A percentile compares a stretch with the other conserved stretches of the same genome.
phyloP scores from a whole-genome alignment of 2,329 filamentous ascomycete genomes.

The Colletotrichum sp. region DNA sequence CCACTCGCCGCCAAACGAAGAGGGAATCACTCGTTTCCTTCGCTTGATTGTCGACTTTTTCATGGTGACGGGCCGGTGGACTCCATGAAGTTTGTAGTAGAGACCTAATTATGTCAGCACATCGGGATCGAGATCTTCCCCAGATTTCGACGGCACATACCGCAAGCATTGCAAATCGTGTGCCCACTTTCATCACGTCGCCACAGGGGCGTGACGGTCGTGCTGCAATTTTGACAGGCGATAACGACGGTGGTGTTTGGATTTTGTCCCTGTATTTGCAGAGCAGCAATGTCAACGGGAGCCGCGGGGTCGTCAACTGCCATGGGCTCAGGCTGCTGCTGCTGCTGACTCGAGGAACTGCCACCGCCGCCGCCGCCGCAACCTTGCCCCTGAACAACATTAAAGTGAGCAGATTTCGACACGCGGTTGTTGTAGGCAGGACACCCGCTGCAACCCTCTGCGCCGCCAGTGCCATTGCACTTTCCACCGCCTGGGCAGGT shows the following conservation, averaged over 20 bases:
- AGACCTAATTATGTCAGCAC: conserved; percentile 63
- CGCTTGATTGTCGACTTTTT: conserved; percentile 98
- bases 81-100: conserved; percentile 95
- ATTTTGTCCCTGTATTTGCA: conserved; percentile 41
- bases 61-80: conserved; percentile 95
- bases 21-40: conserved; percentile 91
- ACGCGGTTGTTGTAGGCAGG: conserved; percentile 97
- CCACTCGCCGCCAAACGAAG: conserved; percentile 50
- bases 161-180: conserved; percentile 98
- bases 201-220: conserved; percentile 96
- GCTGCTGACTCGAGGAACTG: conserved; percentile 15
- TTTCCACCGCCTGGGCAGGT: conserved; percentile 94
- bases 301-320: conserved; percentile 40
- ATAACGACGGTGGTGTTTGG: conserved; percentile 72
- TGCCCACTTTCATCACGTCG: conserved; percentile 91
- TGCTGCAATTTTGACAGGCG: conserved; percentile 95
- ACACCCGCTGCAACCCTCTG: conserved; percentile 93
- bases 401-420: conserved; percentile 82
- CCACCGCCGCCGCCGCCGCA: conserved; percentile 22
- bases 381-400: conserved; percentile 54
- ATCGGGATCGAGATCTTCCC: neutral
- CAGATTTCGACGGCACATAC: conserved; percentile 56
- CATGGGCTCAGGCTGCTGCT: conserved; percentile 22
- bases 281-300: conserved; percentile 54
- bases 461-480: conserved; percentile 95